Evolutionary conservation across 768 basidiomycete species (phyloP), one percentile per base, ranked within the genome.

Genomic region (Mycena indigotica): DNA sequence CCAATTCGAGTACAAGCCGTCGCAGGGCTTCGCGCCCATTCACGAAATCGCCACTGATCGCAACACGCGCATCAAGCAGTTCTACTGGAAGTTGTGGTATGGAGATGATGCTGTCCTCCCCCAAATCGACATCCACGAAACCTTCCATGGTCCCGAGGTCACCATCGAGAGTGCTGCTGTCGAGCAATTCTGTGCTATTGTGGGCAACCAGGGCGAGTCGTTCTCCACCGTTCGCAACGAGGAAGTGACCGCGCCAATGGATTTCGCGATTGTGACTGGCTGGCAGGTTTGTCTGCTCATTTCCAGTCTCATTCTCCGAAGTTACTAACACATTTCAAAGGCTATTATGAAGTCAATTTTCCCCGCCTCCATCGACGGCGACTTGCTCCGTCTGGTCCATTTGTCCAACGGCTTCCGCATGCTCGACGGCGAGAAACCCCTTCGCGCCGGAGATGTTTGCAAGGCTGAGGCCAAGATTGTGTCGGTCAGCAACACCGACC

Each of bases 331-430:
- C 63, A n/a, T 29, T 52, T 58, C 54, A 0, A 64, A 96, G 94
- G 91, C 95, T n/a, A 98, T 99, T 74, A 99, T 98, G 90, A 93
- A 91, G 72, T 87, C 95, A 1, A 96, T 98, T 74, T 99, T 99
- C 86, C 97, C 97, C 5, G 70, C 80, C 13, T 74, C 84, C 12
- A 93, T 99, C 69, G 92, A 98, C 62, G 97, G 96, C 1, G 96
- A 99, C 72, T 76, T 98, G 16, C 80, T 98, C 65, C 95, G 94
- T 73, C 88, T 98, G 29, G 96, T 98, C 45, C 97, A 99, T 69
- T 84, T 99, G 16, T 95, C 95, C 6, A 99, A 99, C 70, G 95
- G 94, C 41, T 99, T 99, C 87, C 87, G 86, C 53, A 84, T 95
- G 70, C 76, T 96, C 60, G 82, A 90, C 24, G 93, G 89, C 46